These are phyloP conservation scores for Fusarium sp. DNA, from an alignment of 2,329 filamentous ascomycete genomes.

Conservation along the genomic window DNA sequence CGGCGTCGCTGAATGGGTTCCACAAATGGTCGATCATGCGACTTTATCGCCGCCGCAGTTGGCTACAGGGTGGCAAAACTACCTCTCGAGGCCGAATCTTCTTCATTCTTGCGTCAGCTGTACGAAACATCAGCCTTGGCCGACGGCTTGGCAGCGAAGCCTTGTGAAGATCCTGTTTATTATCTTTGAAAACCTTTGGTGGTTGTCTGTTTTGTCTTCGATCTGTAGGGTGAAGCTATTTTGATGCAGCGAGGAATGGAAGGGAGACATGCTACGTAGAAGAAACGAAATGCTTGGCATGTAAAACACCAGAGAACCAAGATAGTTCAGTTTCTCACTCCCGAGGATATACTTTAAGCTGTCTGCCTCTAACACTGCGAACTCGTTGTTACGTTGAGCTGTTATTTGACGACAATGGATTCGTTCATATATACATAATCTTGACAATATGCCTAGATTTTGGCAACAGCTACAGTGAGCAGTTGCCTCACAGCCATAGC, in stretches of 20 bases:
- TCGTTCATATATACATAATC: not conserved
- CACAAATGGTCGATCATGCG: constrained; percentile 42
- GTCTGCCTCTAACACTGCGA: not conserved
- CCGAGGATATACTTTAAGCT: too few relatives aligned
- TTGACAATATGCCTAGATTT: not conserved
- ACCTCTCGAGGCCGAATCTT: constrained; percentile 5
- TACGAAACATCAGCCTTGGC: constrained; percentile 29
- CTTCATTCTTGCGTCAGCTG: constrained; percentile 36
- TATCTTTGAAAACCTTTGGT: not conserved
- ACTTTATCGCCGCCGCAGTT: constrained; percentile 29
- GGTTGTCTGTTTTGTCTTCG: constrained; percentile 8
- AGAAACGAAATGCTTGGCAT: not conserved
- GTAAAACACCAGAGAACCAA: not conserved
- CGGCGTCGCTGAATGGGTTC: constrained; percentile 18
- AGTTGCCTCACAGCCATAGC: not conserved
- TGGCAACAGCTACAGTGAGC: not conserved
- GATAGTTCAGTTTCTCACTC: not conserved
- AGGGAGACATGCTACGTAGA: not conserved
- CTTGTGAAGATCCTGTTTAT: constrained; percentile 20
- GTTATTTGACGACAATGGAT: not conserved
- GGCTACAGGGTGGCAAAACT: constrained; percentile 39
- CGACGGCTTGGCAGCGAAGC: constrained; percentile 19
- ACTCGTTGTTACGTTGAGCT: not conserved
- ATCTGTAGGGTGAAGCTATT: constrained; percentile 3
- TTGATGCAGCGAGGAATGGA: not conserved